Percentiles rank a stretch among this genome's conserved stretches.
Evolutionary conservation across 1,284 basidiomycete species (phyloP).

Genomic region (Ustilago esculenta): DNA sequence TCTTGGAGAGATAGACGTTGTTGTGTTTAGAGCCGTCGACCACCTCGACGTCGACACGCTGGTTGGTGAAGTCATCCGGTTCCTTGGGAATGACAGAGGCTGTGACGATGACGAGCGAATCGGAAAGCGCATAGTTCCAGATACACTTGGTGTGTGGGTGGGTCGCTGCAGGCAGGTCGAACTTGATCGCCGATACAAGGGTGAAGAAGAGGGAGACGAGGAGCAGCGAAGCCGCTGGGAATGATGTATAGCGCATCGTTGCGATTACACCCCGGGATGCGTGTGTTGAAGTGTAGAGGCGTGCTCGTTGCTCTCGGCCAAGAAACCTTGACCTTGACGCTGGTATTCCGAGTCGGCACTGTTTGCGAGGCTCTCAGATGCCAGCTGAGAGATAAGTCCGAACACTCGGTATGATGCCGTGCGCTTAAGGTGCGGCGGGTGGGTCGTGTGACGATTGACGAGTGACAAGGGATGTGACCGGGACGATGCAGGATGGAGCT

Average conservation of each 20-base stretch:
- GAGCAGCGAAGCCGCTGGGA: constrained; percentile 13
- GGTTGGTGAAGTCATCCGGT: constrained; percentile 37
- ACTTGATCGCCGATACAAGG: constrained; percentile 55
- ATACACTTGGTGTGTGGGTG: constrained; percentile 59
- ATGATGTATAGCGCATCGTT: background rate
- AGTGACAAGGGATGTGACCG: too few relatives aligned
- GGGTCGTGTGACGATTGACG: background rate
- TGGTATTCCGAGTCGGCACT: too few relatives aligned
- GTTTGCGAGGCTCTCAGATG: background rate
- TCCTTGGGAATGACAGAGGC: constrained; percentile 78
- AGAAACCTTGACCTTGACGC: too few relatives aligned
- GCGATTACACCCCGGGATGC: too few relatives aligned
- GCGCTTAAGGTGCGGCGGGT: too few relatives aligned
- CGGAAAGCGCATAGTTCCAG: constrained; percentile 66
- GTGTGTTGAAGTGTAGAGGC: background rate
- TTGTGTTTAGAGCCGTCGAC: constrained; percentile 85
- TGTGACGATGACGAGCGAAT: constrained; percentile 76
- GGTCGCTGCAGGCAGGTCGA: constrained; percentile 52
- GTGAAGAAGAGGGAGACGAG: constrained; percentile 10
- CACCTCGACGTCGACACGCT: constrained; percentile 84
- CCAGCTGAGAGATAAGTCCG: constrained; percentile 2
- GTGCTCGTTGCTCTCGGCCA: background rate
- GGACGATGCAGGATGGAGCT: too few relatives aligned
- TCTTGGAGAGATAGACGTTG: constrained; percentile 92
- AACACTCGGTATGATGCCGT: too few relatives aligned